Percentiles rank a stretch among this genome's conserved stretches.
phyloP scores from a whole-genome alignment of 2,329 filamentous ascomycete genomes.

The Ilyonectria mors-panacis region DNA sequence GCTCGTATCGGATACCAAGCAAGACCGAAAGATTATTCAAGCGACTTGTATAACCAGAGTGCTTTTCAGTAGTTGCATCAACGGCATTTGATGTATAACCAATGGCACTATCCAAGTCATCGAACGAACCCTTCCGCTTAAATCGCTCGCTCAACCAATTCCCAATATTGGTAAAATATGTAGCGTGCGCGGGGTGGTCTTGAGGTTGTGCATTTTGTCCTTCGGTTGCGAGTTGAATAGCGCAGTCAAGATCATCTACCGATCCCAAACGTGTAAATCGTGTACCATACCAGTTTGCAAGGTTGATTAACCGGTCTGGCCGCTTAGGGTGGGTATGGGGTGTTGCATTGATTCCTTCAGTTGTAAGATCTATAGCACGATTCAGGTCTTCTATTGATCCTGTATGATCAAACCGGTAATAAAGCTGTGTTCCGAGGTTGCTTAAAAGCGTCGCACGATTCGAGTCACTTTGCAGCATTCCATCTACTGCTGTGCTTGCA shows the following conservation, averaged over 20 bases:
- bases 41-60: neutral
- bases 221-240: neutral
- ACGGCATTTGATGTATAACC: neutral
- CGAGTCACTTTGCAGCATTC: neutral
- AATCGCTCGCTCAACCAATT: neutral
- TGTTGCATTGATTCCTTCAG: too few relatives aligned
- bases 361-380: neutral
- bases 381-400: conserved; percentile 9
- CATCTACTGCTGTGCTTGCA: too few relatives aligned
- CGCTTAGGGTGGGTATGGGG: neutral
- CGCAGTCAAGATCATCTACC: neutral
- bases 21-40: neutral
- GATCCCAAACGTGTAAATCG: neutral
- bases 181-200: neutral
- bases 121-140: neutral
- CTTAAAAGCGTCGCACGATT: neutral
- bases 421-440: neutral
- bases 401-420: neutral
- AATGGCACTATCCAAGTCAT: neutral
- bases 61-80: neutral
- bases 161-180: neutral
- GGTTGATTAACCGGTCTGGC: neutral
- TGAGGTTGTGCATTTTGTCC: neutral
- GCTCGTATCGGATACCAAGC: neutral
- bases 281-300: neutral